Conservation (phyloP, 2,329 filamentous ascomycete species). For the Rutstroemia sp. region DNA sequence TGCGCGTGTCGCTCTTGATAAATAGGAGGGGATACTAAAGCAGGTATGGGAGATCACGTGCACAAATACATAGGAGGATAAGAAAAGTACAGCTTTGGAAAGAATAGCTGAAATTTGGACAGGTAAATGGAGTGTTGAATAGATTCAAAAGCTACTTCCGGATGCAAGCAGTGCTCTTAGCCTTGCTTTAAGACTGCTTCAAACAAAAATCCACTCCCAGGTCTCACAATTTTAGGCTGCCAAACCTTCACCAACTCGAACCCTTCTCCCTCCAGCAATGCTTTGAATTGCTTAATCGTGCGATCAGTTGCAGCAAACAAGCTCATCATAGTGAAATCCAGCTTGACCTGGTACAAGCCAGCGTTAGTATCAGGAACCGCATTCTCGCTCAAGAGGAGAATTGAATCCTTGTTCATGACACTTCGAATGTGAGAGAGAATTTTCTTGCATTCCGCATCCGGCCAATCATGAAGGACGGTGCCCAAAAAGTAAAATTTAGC, state of each 20-base stretch:
- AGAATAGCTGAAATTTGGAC: no score
- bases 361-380: slow-evolving; percentile 31
- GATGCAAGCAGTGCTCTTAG: no score
- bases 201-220: slow-evolving; percentile 2
- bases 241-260: slow-evolving; percentile 7
- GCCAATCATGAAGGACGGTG: slow-evolving; percentile 35
- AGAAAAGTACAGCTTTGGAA: no score
- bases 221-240: neutral
- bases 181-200: slow-evolving; percentile 1
- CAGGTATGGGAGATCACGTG: no score
- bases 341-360: slow-evolving; percentile 23
- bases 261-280: slow-evolving; percentile 21
- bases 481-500: slow-evolving; percentile 30
- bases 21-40: no score
- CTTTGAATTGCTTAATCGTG: slow-evolving; percentile 33
- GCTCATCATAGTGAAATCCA: slow-evolving; percentile 38
- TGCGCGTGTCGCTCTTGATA: no score
- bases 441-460: slow-evolving; percentile 26
- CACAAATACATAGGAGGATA: no score
- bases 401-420: slow-evolving; percentile 28
- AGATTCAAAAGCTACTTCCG: no score
- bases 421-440: slow-evolving; percentile 28
- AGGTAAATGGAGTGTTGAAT: no score
- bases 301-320: slow-evolving; percentile 31
- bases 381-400: slow-evolving; percentile 37